These are phyloP conservation scores for Lizonia empirigonia DNA, from an alignment of 2,329 filamentous ascomycete species.

Conservation along the genomic window DNA sequence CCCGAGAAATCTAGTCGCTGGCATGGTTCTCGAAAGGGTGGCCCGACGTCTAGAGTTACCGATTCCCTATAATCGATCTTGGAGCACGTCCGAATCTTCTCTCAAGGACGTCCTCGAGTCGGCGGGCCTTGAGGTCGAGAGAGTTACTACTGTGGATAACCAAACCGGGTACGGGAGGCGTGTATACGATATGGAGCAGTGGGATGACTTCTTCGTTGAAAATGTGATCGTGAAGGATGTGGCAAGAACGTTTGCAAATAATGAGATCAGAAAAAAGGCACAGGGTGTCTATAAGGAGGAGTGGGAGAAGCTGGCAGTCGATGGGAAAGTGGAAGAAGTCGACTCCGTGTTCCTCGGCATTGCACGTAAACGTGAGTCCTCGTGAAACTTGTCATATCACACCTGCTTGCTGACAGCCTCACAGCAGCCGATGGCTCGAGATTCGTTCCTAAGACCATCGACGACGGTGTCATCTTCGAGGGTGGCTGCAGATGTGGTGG, in stretches of 20 bases:
- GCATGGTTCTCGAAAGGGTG: constrained; percentile 47
- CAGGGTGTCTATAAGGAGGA: constrained; percentile 44
- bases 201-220: constrained; percentile 46
- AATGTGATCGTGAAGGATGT: constrained; percentile 37
- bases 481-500: constrained; percentile 54
- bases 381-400: too few relatives aligned
- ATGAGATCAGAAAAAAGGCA: constrained; percentile 43
- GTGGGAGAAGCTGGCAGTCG: constrained; percentile 46
- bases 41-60: constrained; percentile 40
- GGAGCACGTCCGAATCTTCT: constrained; percentile 42
- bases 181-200: constrained; percentile 36
- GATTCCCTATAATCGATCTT: constrained; percentile 47
- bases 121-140: constrained; percentile 46
- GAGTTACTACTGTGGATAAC: constrained; percentile 38
- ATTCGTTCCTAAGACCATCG: constrained; percentile 16
- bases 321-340: constrained; percentile 47
- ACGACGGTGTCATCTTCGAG: constrained; percentile 34
- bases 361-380: constrained; percentile 38
- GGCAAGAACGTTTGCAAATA: constrained; percentile 34
- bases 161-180: constrained; percentile 42
- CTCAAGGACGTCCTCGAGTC: constrained; percentile 40
- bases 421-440: constrained; percentile 36
- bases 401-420: constrained; percentile 14
- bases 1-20: constrained; percentile 45
- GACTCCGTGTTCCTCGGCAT: constrained; percentile 49